Percentiles rank a stretch among this genome's conserved stretches.
These are phyloP conservation scores for Nosema muscidifuracis DNA, from an alignment of 371 early-diverging fungal species.

Conservation along the genomic window DNA sequence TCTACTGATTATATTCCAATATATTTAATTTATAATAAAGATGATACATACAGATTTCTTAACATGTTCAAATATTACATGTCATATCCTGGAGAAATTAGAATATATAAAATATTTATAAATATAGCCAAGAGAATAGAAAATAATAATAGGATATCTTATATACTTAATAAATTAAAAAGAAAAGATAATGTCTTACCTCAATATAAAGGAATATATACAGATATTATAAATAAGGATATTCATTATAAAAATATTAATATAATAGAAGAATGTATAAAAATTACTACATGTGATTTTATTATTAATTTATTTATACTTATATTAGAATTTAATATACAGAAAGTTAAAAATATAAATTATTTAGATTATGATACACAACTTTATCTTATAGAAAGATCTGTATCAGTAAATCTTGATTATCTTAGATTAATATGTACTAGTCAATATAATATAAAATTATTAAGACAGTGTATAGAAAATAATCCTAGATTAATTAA, in stretches of 20 bases:
- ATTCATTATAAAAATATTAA: neutral
- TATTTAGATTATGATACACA: neutral
- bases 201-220: neutral
- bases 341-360: neutral
- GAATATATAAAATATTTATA: slow-evolving; percentile 11
- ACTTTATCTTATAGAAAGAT: neutral
- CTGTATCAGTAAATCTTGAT: neutral
- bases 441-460: neutral
- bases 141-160: neutral
- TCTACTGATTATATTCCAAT: neutral
- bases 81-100: neutral
- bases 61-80: slow-evolving; percentile 6
- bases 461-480: neutral
- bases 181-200: too few species aligned
- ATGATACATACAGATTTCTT: neutral
- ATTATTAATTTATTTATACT: neutral
- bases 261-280: neutral
- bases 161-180: neutral
- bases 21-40: neutral
- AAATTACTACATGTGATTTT: too few species aligned
- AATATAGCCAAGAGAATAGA: neutral
- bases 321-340: neutral
- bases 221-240: neutral
- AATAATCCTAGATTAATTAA: slow-evolving; percentile 9
- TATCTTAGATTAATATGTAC: neutral